Percentiles rank a stretch among this genome's conserved stretches.
Evolutionary conservation across 73 alveolate genomes (phyloP).

Genomic region (Symbiodinium pilosum): DNA sequence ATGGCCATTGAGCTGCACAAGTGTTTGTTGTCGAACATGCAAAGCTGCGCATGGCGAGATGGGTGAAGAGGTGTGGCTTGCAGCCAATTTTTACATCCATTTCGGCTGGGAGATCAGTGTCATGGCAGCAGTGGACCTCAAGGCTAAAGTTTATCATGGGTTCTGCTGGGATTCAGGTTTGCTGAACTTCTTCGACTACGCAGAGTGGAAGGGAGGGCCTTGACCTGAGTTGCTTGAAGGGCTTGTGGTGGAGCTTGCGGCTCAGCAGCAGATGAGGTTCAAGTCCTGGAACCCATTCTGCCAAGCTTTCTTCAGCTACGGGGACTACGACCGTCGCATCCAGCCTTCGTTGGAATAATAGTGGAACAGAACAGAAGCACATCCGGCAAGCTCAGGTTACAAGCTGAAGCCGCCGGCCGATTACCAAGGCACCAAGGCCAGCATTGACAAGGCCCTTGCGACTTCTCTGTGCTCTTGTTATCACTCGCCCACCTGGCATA

Average conservation of each 20-base stretch:
- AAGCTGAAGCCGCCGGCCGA: conserved; percentile 91
- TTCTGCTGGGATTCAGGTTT: not conserved
- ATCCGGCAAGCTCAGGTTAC: conserved; percentile 7
- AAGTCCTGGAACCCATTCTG: conserved; percentile 60
- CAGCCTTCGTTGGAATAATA: not conserved
- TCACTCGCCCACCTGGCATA: too few species aligned
- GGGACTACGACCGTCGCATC: conserved; percentile 69
- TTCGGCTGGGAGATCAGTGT: conserved; percentile 86
- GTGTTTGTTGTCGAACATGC: not conserved
- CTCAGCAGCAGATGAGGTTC: not conserved
- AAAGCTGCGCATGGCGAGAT: not conserved
- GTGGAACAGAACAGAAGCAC: not conserved
- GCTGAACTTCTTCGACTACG: conserved; percentile 79
- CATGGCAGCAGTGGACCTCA: not conserved
- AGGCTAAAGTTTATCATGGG: not conserved
- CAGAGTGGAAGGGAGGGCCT: conserved; percentile 76
- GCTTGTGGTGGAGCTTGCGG: not conserved
- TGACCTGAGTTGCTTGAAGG: not conserved
- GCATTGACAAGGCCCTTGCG: conserved; percentile 45
- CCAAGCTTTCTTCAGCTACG: conserved; percentile 58
- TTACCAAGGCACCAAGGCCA: conserved; percentile 77
- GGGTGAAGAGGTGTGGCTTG: conserved; percentile 75
- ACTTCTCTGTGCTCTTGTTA: too few species aligned
- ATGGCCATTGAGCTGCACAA: conserved; percentile 29
- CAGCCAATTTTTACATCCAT: conserved; percentile 90